phyloP scores from a whole-genome alignment of 2,329 filamentous ascomycete species.

The Fusarium penzigii region DNA sequence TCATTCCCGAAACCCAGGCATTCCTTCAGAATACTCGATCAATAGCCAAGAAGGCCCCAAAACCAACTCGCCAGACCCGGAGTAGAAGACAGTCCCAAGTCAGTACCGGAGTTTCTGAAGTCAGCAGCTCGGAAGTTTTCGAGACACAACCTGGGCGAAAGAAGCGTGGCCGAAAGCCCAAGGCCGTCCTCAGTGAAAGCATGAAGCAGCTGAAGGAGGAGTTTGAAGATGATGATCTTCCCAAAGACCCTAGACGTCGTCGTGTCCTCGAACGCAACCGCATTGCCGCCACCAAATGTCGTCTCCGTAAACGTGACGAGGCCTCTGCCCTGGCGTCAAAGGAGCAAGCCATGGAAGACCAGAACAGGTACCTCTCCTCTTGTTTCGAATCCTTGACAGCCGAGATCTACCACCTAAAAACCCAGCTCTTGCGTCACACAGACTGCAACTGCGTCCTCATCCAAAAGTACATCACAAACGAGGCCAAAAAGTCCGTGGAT shows the following conservation, averaged over 20 bases:
- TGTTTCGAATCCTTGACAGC: slow-evolving; percentile 28
- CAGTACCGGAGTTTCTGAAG: slow-evolving; percentile 10
- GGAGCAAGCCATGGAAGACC: slow-evolving; percentile 33
- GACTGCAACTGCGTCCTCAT: slow-evolving; percentile 34
- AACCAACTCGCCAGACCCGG: slow-evolving; percentile 5
- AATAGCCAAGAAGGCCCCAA: slow-evolving; percentile 14
- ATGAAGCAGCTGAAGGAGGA: slow-evolving; percentile 14
- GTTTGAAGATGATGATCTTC: slow-evolving; percentile 22
- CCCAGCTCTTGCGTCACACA: slow-evolving; percentile 31
- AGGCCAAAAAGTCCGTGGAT: slow-evolving; percentile 32
- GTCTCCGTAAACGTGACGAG: slow-evolving; percentile 33
- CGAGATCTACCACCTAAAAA: slow-evolving; percentile 34
- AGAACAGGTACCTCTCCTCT: slow-evolving; percentile 31
- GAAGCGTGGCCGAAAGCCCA: slow-evolving; percentile 31
- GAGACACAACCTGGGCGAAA: slow-evolving; percentile 16
- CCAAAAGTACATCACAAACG: slow-evolving; percentile 33
- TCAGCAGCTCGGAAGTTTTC: not conserved
- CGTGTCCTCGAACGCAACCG: slow-evolving; percentile 35
- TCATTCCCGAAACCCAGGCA: slow-evolving; percentile 2
- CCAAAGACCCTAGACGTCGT: slow-evolving; percentile 26
- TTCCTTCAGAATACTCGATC: slow-evolving; percentile 8
- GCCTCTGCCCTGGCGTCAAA: slow-evolving; percentile 30
- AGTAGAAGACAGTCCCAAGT: slow-evolving; percentile 13
- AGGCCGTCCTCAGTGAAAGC: slow-evolving; percentile 9
- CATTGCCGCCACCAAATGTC: slow-evolving; percentile 35